These are phyloP conservation scores for Prunus davidiana DNA, from an alignment of 306 rosid genomes.

Conservation along the genomic window DNA sequence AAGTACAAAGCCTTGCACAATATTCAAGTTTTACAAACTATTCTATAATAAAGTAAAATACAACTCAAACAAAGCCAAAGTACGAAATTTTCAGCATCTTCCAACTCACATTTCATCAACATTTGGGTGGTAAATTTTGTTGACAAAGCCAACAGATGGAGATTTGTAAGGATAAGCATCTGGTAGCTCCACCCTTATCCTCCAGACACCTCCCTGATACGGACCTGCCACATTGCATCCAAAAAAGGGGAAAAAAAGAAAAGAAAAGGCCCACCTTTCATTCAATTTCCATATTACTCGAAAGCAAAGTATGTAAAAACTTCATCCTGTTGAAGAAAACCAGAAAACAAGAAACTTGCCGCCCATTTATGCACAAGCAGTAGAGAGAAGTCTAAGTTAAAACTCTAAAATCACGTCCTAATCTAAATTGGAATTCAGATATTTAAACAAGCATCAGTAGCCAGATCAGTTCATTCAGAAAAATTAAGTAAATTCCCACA, in stretches of 20 bases:
- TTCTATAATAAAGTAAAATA: constrained; percentile 2
- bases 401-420: constrained; percentile 3
- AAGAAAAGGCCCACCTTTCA: not conserved
- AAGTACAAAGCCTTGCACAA: not conserved
- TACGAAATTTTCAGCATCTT: constrained; percentile 1
- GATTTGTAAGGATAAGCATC: constrained; percentile 92
- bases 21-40: constrained; percentile 1
- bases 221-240: constrained; percentile 53
- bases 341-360: constrained; percentile 23
- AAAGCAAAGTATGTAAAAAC: constrained; percentile 24
- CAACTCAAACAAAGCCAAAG: constrained; percentile 13
- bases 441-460: not conserved
- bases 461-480: not conserved
- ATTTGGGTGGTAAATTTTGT: constrained; percentile 92
- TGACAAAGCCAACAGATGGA: constrained; percentile 82
- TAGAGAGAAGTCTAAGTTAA: not conserved
- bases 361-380: constrained; percentile 19
- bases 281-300: constrained; percentile 3
- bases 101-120: constrained; percentile 85
- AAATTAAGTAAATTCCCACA: not conserved
- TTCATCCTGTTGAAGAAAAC: constrained; percentile 18
- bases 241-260: not conserved
- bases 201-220: constrained; percentile 84
- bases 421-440: not conserved
- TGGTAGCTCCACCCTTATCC: constrained; percentile 77